Evolutionary conservation across 148 eudicot species (phyloP).

Genomic region (Arbutus unedo): DNA sequence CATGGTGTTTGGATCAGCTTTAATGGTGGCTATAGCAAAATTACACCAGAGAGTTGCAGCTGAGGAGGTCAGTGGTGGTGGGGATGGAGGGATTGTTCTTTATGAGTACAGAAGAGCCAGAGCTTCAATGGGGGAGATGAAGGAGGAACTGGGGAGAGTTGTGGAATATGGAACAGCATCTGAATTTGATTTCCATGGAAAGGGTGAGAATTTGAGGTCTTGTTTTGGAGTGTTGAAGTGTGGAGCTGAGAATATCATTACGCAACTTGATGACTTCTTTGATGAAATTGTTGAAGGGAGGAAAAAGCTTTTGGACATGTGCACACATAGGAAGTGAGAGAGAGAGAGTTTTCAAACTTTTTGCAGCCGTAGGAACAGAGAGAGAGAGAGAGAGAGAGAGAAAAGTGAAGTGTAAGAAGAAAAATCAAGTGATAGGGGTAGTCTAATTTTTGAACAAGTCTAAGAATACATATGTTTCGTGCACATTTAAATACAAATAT

Average conservation of each 20-base stretch:
- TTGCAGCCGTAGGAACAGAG: slow-evolving; percentile 10
- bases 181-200: slow-evolving; percentile 23
- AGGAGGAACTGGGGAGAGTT: slow-evolving; percentile 25
- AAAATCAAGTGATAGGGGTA: neutral
- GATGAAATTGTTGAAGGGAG: slow-evolving; percentile 66
- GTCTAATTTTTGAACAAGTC: neutral
- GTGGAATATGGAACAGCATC: slow-evolving; percentile 25
- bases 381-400: slow-evolving; percentile 11
- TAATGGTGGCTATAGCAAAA: slow-evolving; percentile 41
- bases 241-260: slow-evolving; percentile 45
- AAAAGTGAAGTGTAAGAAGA: neutral
- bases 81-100: slow-evolving; percentile 30
- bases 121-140: slow-evolving; percentile 38
- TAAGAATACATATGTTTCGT: too few relatives aligned
- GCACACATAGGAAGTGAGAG: slow-evolving; percentile 35
- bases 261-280: slow-evolving; percentile 58
- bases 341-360: neutral
- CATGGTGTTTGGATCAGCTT: slow-evolving; percentile 32
- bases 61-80: slow-evolving; percentile 16
- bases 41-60: slow-evolving; percentile 36
- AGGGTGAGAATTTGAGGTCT: slow-evolving; percentile 32
- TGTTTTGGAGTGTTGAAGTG: slow-evolving; percentile 41
- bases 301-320: slow-evolving; percentile 52
- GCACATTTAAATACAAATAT: too few relatives aligned
- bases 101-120: slow-evolving; percentile 31